A percentile compares a stretch with the other conserved stretches of the same genome.
Evolutionary conservation across 192 early-diverging fungal species (phyloP).

Genomic region (Lunasporangiospora selenospora): DNA sequence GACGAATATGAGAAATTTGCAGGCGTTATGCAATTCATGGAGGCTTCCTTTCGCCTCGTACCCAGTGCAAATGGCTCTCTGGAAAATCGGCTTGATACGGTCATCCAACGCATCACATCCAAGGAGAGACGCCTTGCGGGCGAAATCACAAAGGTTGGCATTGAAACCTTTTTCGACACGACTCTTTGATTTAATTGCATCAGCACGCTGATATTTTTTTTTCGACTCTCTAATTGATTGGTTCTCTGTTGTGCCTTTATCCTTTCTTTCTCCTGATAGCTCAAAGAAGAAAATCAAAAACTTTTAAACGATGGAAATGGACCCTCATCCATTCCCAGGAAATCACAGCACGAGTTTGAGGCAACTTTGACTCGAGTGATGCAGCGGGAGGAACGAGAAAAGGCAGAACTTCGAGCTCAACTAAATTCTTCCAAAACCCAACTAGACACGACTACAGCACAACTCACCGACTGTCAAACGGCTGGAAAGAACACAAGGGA

Average conservation of each 20-base stretch:
- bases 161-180: no score
- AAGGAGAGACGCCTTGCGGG: no score
- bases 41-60: constrained; percentile 5
- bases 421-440: not conserved
- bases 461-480: not conserved
- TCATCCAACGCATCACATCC: constrained; percentile 1
- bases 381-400: not conserved
- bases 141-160: no score
- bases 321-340: not conserved
- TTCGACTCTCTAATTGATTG: no score
- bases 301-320: not conserved
- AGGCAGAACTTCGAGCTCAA: constrained; percentile 1
- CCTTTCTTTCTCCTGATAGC: no score
- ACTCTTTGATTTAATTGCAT: no score
- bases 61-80: not conserved
- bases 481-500: not conserved
- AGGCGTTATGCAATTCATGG: constrained; percentile 7
- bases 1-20: constrained; percentile 1
- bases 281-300: constrained; percentile 4
- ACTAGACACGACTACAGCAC: no score
- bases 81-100: not conserved
- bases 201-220: no score
- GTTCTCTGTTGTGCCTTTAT: no score
- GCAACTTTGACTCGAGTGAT: constrained; percentile 7
- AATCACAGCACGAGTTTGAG: not conserved